Base-by-base conservation (phyloP, 1,284 basidiomycete species). In the Naganishia sp. region DNA sequence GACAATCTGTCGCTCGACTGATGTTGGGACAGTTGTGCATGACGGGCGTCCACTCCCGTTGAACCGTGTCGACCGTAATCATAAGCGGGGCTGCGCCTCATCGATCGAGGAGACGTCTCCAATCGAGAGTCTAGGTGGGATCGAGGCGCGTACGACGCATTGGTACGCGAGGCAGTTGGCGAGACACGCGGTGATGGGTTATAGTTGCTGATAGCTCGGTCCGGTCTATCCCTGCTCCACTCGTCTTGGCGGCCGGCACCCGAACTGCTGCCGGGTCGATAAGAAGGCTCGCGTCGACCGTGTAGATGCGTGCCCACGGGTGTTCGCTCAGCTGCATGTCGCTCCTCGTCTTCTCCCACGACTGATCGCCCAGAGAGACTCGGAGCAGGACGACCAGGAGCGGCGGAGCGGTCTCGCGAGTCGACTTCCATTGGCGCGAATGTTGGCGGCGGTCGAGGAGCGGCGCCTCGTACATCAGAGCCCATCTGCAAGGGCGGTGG, bases 341-440 rank as follows among this genome's bases (percentile, higher is more conserved):
- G 56, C 21, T 66, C 57, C 21, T 62, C 61, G 51, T 61, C 53
- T 18, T 66, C 56, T 18, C 25, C 46, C 2, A 49, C 58, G 9
- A 18, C 39, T 11, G 58, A 51, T 61, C 58, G 58, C 18, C 47
- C 47, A 28, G 58, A 61, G 10, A 58, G 56, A 5, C 61, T 60
- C 15, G 62, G 47, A 17, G 63, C 61, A n/a, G 67, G 68, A n/a
- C 67, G 41, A 68, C 69, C 39, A 62, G 70, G 55, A 62, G 70
- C 43, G 52, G 54, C 67, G 67, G 68, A 61, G 6, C 58, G 58
- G n/a, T 61, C 58, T 13, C 83, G 83, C n/a, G 87, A 83, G 65
- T 92, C 90, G 6, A 90, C 84, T 18, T 93, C 90, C 87, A 94
- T 94, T 0, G 90, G 84, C 1, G 89, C 90, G 23, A 94, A 82